Evolutionary conservation across 345 rosid genomes (phyloP).

Genomic region (Salix dunnii): DNA sequence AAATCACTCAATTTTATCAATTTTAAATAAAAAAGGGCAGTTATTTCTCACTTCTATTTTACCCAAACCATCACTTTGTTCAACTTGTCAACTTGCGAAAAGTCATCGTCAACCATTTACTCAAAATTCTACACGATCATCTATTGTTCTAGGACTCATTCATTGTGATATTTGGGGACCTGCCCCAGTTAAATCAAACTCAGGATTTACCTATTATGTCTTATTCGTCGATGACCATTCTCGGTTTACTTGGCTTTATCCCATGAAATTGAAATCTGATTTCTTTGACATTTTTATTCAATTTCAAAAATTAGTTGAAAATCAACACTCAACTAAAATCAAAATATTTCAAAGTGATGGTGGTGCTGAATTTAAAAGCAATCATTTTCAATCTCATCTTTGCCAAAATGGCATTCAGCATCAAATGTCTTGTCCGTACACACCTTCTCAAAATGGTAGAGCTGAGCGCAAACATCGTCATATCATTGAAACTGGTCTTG

Average conservation of each 20-base stretch:
- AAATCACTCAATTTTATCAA: background rate
- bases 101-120: conserved; percentile 1
- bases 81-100: conserved; percentile 8
- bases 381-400: background rate
- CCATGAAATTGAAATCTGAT: background rate
- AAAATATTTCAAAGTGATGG: conserved; percentile 10
- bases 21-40: background rate
- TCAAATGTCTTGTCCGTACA: background rate
- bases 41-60: conserved; percentile 10
- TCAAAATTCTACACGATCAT: background rate
- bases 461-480: background rate
- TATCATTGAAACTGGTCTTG: background rate
- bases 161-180: conserved; percentile 3
- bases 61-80: background rate
- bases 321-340: background rate
- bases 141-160: background rate
- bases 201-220: background rate
- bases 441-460: background rate
- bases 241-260: background rate
- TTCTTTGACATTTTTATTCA: background rate
- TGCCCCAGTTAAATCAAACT: background rate
- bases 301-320: background rate
- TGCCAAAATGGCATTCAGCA: background rate
- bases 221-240: background rate
- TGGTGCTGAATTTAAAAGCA: background rate